Evolutionary conservation across 1,284 basidiomycete genomes (phyloP).

Genomic region (Sporisorium iseilematis-ciliati): DNA sequence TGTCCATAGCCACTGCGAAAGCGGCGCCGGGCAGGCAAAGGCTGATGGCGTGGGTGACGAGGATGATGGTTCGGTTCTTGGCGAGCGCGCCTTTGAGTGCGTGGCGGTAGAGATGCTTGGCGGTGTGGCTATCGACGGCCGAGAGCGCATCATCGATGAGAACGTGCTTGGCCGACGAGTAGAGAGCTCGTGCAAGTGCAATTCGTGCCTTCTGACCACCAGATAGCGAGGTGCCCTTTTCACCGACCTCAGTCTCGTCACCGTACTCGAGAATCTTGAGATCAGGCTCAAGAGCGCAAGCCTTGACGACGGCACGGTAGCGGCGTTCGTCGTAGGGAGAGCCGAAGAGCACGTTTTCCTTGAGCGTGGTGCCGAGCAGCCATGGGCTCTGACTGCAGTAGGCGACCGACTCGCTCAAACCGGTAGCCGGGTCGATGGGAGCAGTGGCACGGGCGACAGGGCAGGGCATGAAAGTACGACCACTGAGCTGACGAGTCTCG

Average conservation of each 20-base stretch:
- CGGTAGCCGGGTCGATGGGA: conserved; percentile 72
- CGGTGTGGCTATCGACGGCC: conserved; percentile 89
- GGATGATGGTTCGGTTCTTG: conserved; percentile 78
- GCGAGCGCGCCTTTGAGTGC: conserved; percentile 77
- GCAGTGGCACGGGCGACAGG: conserved; percentile 70
- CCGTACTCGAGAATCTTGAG: conserved; percentile 92
- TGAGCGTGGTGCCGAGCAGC: conserved; percentile 92
- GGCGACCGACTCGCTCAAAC: conserved; percentile 81
- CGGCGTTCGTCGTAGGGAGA: conserved; percentile 82
- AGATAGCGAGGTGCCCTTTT: conserved; percentile 78
- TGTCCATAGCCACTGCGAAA: conserved; percentile 80
- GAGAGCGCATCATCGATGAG: conserved; percentile 91
- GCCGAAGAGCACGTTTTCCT: conserved; percentile 93
- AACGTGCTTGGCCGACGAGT: conserved; percentile 86
- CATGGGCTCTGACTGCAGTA: conserved; percentile 95
- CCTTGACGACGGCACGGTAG: conserved; percentile 82
- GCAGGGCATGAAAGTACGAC: conserved; percentile 73
- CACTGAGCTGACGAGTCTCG: conserved; percentile 73
- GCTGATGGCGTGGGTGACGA: conserved; percentile 88
- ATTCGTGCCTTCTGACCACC: conserved; percentile 93
- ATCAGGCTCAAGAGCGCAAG: conserved; percentile 84
- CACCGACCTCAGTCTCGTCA: conserved; percentile 90
- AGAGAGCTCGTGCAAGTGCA: conserved; percentile 83
- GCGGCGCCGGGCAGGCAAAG: conserved; percentile 78
- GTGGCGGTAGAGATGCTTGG: conserved; percentile 79